Percentiles rank a stretch among this genome's conserved stretches.
phyloP scores from a whole-genome alignment of 805 yeast species.

The Metschnikowia henanensis region DNA sequence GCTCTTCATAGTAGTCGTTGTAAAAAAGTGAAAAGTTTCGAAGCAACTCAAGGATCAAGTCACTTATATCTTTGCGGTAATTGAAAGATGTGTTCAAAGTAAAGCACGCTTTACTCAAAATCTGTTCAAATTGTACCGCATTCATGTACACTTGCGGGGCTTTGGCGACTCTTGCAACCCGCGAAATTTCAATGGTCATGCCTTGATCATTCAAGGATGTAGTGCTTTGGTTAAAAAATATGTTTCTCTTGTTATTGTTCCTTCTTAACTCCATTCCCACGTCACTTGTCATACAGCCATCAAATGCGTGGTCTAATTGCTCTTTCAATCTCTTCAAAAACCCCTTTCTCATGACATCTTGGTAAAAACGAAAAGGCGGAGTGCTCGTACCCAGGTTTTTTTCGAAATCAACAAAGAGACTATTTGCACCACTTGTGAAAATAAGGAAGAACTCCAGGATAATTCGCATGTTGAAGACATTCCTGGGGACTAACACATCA shows the following conservation, averaged over 20 bases:
- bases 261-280: slow-evolving; percentile 9
- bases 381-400: slow-evolving; percentile 12
- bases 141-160: slow-evolving; percentile 34
- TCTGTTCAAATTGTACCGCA: slow-evolving; percentile 46
- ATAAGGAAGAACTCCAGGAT: slow-evolving; percentile 71
- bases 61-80: slow-evolving; percentile 57
- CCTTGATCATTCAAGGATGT: slow-evolving; percentile 8
- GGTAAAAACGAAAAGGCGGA: slow-evolving; percentile 48
- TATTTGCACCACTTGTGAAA: slow-evolving; percentile 60
- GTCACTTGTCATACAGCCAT: slow-evolving; percentile 29
- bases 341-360: slow-evolving; percentile 59
- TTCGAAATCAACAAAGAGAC: slow-evolving; percentile 23
- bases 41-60: slow-evolving; percentile 40
- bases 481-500: slow-evolving; percentile 65
- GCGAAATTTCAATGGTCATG: slow-evolving; percentile 1
- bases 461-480: slow-evolving; percentile 77
- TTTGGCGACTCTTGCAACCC: slow-evolving; percentile 2
- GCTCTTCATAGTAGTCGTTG: slow-evolving; percentile 36
- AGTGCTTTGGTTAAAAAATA: slow-evolving; percentile 12
- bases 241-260: not conserved
- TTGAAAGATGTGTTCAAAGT: slow-evolving; percentile 59
- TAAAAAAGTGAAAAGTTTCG: slow-evolving; percentile 35
- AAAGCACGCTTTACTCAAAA: slow-evolving; percentile 49
- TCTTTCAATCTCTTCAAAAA: slow-evolving; percentile 66
- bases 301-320: slow-evolving; percentile 53